A percentile compares a stretch with the other conserved stretches of the same genome.
phyloP scores from a whole-genome alignment of 2,329 filamentous ascomycete species.

The Hortaea sp. region DNA sequence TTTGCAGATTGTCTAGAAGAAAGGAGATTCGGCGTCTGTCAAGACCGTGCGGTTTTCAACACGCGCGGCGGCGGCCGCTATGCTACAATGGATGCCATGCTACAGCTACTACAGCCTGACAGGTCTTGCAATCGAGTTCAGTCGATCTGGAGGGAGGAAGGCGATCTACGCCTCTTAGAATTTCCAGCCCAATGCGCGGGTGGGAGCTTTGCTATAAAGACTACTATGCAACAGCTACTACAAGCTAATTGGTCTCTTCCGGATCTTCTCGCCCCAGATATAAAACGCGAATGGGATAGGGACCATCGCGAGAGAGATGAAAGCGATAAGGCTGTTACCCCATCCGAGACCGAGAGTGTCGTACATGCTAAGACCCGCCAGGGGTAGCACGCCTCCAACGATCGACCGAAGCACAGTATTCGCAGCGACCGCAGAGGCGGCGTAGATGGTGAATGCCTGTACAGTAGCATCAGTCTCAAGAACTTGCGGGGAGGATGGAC shows the following conservation, averaged over 20 bases:
- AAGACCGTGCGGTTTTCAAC: too few relatives aligned
- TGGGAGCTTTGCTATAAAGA: too few relatives aligned
- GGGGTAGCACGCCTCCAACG: slow-evolving; percentile 48
- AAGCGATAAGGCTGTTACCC: slow-evolving; percentile 47
- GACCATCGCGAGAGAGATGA: slow-evolving; percentile 37
- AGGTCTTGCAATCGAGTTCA: too few relatives aligned
- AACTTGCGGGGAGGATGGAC: neutral
- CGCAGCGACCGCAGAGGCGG: slow-evolving; percentile 55
- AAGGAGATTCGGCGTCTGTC: too few relatives aligned
- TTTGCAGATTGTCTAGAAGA: too few relatives aligned
- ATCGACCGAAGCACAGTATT: slow-evolving; percentile 50
- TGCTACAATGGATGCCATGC: too few relatives aligned
- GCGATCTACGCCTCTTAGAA: too few relatives aligned
- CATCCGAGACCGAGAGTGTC: slow-evolving; percentile 49
- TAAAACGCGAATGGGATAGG: slow-evolving; percentile 39
- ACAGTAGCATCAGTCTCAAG: neutral
- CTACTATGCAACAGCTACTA: too few relatives aligned
- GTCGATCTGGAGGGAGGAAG: too few relatives aligned
- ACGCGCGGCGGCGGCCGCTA: too few relatives aligned
- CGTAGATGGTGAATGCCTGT: slow-evolving; percentile 41
- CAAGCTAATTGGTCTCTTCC: neutral
- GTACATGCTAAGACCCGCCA: slow-evolving; percentile 48
- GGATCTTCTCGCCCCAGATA: slow-evolving; percentile 32
- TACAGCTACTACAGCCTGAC: too few relatives aligned
- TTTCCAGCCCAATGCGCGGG: too few relatives aligned